Conservation (phyloP, 2,329 filamentous ascomycete species). For the Trichoderma hamatum region DNA sequence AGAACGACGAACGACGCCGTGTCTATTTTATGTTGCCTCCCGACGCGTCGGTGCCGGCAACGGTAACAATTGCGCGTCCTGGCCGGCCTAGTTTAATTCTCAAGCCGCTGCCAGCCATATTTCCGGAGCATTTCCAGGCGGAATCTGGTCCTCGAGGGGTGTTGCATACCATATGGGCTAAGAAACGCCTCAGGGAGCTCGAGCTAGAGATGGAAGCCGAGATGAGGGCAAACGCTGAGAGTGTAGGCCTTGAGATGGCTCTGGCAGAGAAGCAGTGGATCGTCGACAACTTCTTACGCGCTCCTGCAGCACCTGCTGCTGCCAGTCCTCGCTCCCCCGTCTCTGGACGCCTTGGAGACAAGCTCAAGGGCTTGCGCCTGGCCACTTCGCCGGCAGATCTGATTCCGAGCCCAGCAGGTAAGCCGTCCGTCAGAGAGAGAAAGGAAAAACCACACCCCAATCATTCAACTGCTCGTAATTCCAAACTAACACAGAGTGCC, state of each 20-base stretch:
- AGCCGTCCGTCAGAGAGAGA: not conserved
- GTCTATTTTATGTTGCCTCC: slow-evolving; percentile 83
- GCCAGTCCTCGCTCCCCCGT: slow-evolving; percentile 66
- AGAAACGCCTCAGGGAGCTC: slow-evolving; percentile 74
- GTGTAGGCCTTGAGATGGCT: slow-evolving; percentile 82
- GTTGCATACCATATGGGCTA: slow-evolving; percentile 88
- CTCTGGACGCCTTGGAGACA: slow-evolving; percentile 74
- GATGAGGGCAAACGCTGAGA: slow-evolving; percentile 73
- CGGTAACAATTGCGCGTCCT: slow-evolving; percentile 64
- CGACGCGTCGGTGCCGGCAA: slow-evolving; percentile 69
- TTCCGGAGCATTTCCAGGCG: slow-evolving; percentile 72
- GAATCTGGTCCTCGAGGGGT: slow-evolving; percentile 78
- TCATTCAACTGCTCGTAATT: slow-evolving; percentile 9
- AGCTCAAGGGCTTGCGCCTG: slow-evolving; percentile 76
- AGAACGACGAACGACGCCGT: slow-evolving; percentile 53
- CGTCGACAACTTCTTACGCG: slow-evolving; percentile 67
- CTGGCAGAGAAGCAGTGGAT: slow-evolving; percentile 85
- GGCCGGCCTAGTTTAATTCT: slow-evolving; percentile 55
- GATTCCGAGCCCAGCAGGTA: slow-evolving; percentile 56
- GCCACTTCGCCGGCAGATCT: slow-evolving; percentile 72
- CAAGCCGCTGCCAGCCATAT: slow-evolving; percentile 85
- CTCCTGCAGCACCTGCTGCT: slow-evolving; percentile 32
- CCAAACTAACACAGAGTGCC: slow-evolving; percentile 11
- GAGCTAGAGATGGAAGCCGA: slow-evolving; percentile 77
- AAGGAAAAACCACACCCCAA: not conserved